Percentiles rank a stretch among this genome's conserved stretches.
phyloP scores from a whole-genome alignment of 805 yeast species.

The Spathaspora sp. region DNA sequence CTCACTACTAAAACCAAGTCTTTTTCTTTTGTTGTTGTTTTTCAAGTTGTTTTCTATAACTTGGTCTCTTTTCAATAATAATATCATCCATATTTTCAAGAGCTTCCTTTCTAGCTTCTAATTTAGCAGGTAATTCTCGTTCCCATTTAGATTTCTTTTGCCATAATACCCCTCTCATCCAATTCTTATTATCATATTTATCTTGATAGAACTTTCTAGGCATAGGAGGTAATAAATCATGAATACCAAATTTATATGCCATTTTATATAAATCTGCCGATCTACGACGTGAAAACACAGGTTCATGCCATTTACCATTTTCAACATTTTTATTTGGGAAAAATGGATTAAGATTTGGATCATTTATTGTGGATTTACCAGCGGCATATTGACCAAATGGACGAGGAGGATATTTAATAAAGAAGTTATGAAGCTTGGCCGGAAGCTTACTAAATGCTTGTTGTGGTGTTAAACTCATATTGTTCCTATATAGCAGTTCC shows the following conservation, averaged over 20 bases:
- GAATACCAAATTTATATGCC: constrained; percentile 78
- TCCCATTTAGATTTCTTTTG: constrained; percentile 86
- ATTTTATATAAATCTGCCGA: constrained; percentile 80
- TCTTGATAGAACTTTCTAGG: constrained; percentile 75
- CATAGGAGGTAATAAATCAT: constrained; percentile 68
- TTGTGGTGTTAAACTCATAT: constrained; percentile 29
- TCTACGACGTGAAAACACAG: constrained; percentile 75
- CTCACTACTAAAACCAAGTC: constrained; percentile 27
- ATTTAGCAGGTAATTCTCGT: constrained; percentile 56
- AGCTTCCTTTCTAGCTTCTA: constrained; percentile 61
- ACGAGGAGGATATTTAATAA: constrained; percentile 79
- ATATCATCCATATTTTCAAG: constrained; percentile 61
- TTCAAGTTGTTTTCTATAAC: constrained; percentile 36
- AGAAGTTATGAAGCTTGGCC: constrained; percentile 63
- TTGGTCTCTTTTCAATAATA: constrained; percentile 57
- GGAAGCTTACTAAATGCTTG: constrained; percentile 65
- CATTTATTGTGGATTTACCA: constrained; percentile 61
- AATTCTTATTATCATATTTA: constrained; percentile 63
- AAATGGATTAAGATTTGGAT: constrained; percentile 80
- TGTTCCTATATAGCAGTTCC: background rate
- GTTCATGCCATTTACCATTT: constrained; percentile 72
- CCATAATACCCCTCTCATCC: constrained; percentile 70
- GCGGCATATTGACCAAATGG: constrained; percentile 67
- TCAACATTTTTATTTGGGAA: constrained; percentile 80
- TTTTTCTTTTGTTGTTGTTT: constrained; percentile 32